Evolutionary conservation across 805 yeast genomes (phyloP), one percentile per base, ranked within the genome.

Genomic region (Pichia scutulata): DNA sequence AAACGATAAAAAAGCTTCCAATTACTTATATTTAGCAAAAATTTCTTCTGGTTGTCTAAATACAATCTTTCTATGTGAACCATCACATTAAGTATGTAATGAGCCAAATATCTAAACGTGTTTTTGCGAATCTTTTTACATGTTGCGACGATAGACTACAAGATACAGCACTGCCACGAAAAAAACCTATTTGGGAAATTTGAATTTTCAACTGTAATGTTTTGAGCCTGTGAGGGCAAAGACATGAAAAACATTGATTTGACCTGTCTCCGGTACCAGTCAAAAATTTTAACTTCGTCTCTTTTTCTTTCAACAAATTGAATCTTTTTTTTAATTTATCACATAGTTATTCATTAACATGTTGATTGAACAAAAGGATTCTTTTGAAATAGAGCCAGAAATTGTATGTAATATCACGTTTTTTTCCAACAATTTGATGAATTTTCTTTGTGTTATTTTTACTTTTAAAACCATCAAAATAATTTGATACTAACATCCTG

Each of bases 401-500:
- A 47, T 47, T 41, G 50, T 47, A 47, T 18, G 50, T 41, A 9
- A 18, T 14, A 7, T 14, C 4, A n/a, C 16, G 6, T 44, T 36
- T 39, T 39, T 23, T 23, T 21, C 16, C 2, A 14, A 13, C 2
- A 7, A 5, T 33, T 16, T 28, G 33, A 28, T 28, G 12, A 13
- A 13, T 36, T 36, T 36, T 4, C 39, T 36, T 36, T 36, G 4
- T 13, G 4, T 28, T 13, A 12, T 12, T n/a, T 13, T 28, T 28
- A 13, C 3, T 28, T 13, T 3, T 8, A 13, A 13, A 13, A 28
- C 4, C n/a, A n/a, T n/a, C n/a, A 28, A 12, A 28, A 28, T 26
- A 26, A 26, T 33, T 33, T 16, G 10, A 8, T 49, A 52, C 55
- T 56, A 53, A 56, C 56, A 41, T 33, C 14, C 6, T 18, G 7